Percentiles rank a stretch among this genome's conserved stretches.
phyloP scores from a whole-genome alignment of 1,284 basidiomycete species.

The Cryptococcus wingfieldii region DNA sequence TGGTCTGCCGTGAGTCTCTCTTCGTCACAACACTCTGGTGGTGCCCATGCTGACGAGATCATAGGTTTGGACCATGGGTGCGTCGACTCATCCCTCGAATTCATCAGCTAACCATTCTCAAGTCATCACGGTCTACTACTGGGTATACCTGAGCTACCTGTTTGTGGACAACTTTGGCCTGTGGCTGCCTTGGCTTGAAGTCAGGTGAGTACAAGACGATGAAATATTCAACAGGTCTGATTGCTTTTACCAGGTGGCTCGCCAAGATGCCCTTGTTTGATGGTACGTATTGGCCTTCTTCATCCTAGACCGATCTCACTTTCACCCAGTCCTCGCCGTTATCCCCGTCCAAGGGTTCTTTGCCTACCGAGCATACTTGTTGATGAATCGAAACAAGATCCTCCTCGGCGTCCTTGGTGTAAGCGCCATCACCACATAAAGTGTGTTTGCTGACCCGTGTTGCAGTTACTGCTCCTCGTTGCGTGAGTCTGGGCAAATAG shows the following conservation, averaged over 20 bases:
- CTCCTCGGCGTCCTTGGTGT: slow-evolving; percentile 20
- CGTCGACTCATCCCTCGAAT: too few species aligned
- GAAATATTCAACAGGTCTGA: not conserved
- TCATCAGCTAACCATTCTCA: slow-evolving; percentile 12
- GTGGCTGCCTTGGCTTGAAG: slow-evolving; percentile 28
- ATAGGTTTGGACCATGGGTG: not conserved
- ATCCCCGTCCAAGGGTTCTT: slow-evolving; percentile 31
- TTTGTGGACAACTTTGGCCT: slow-evolving; percentile 24
- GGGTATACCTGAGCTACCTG: slow-evolving; percentile 25
- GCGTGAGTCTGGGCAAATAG: not conserved
- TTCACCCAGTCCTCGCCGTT: slow-evolving; percentile 10
- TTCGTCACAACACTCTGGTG: not conserved
- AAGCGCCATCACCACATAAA: slow-evolving; percentile 1
- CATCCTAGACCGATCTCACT: not conserved
- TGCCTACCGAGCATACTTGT: slow-evolving; percentile 27
- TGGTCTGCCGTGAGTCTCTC: slow-evolving; percentile 3
- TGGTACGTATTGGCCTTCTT: slow-evolving; percentile 5
- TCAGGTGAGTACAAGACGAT: slow-evolving; percentile 1
- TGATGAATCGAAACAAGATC: slow-evolving; percentile 23
- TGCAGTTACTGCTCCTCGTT: not conserved
- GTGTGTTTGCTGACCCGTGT: not conserved
- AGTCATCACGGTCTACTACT: slow-evolving; percentile 20
- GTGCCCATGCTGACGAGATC: not conserved
- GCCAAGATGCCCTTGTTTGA: slow-evolving; percentile 23
- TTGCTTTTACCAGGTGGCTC: slow-evolving; percentile 14